Conservation (phyloP, 202 grass and related monocot species). For the Bolboschoenoplectus hybrid region DNA sequence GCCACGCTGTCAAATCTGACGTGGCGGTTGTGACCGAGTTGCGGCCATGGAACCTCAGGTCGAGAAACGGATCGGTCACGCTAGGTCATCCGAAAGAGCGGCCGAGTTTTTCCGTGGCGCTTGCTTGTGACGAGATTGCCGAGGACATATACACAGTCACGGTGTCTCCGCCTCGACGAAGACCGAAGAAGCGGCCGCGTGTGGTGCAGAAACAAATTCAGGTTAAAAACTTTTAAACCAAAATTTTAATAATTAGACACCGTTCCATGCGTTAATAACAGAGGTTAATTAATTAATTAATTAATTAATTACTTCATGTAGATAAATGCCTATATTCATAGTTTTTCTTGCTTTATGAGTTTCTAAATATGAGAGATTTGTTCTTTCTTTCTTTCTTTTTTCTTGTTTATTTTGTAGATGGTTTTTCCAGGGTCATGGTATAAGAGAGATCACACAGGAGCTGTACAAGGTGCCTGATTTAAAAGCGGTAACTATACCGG, state of each 20-base stretch:
- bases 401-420: constrained; percentile 47
- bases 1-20: not conserved
- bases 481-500: constrained; percentile 41
- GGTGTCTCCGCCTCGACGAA: constrained; percentile 63
- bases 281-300: too few species aligned
- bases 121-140: constrained; percentile 67
- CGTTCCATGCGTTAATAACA: too few species aligned
- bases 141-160: constrained; percentile 75
- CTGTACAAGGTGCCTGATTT: constrained; percentile 65
- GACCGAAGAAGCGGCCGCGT: constrained; percentile 66
- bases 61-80: not conserved
- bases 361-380: too few species aligned
- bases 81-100: constrained; percentile 31
- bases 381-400: not conserved
- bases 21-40: not conserved
- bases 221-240: not conserved
- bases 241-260: too few species aligned
- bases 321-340: too few species aligned
- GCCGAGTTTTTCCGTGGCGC: constrained; percentile 52
- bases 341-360: too few species aligned
- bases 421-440: constrained; percentile 72
- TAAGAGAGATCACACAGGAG: constrained; percentile 76
- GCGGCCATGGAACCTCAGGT: constrained; percentile 70
- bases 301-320: too few species aligned
- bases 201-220: constrained; percentile 74